Base-by-base conservation (phyloP, 371 early-diverging fungal genomes). In the Mycotypha africana region DNA sequence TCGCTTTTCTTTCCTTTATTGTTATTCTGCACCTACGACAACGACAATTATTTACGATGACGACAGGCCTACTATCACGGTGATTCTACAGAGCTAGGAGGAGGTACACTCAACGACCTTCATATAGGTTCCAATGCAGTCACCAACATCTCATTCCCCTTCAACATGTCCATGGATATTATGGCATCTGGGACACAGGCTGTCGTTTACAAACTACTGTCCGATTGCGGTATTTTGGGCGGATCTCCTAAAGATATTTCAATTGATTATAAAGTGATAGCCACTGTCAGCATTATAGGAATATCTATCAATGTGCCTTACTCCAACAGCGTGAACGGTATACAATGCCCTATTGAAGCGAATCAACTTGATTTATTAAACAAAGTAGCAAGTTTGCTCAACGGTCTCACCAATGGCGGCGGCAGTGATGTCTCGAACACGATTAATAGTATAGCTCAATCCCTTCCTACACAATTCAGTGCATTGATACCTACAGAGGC, bases 1-100 rank as follows among this genome's bases (percentile, higher is more conserved):
- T n/a, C n/a, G n/a, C n/a, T n/a, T n/a, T n/a, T n/a, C n/a, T n/a
- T n/a, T n/a, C n/a, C n/a, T n/a, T n/a, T n/a, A n/a, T n/a, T n/a
- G n/a, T n/a, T n/a, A n/a, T n/a, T n/a, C n/a, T n/a, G n/a, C n/a
- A n/a, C n/a, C n/a, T n/a, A n/a, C n/a, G n/a, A n/a, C n/a, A n/a
- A n/a, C n/a, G n/a, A n/a, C n/a, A n/a, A n/a, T n/a, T n/a, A n/a
- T n/a, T n/a, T n/a, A n/a, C n/a, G n/a, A n/a, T n/a, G n/a, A n/a
- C n/a, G n/a, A n/a, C 62, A 79, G 80, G 76, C 74, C 11, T 70
- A 69, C 50, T 80, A 80, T 35, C 75, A 75, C 24, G 48, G 51
- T 25, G 59, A 60, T 7, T 49, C 46, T 32, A 52, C 60, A 2
- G 51, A 62, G 4, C 56, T 80, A 23, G 81, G 81, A 38, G 72